Conservation (phyloP, 2,329 filamentous ascomycete species). For the Cadophora sp. region DNA sequence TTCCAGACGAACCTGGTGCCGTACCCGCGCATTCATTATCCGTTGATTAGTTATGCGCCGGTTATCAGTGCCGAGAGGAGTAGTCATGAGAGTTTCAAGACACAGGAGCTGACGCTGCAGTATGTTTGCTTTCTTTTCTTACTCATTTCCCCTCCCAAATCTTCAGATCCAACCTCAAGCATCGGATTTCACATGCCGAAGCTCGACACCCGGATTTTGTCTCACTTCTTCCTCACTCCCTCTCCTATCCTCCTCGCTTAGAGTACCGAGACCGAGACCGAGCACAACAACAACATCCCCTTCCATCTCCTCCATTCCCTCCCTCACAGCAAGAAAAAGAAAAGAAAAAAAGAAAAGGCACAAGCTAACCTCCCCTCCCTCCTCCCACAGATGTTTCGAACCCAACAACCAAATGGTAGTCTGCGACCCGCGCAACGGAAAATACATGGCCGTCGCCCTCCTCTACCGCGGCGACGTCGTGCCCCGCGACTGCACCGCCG, state of each 20-base stretch:
- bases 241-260: not conserved
- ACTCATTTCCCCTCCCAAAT: not conserved
- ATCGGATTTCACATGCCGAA: not conserved
- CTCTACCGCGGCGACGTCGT: conserved; percentile 72
- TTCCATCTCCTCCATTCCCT: too few relatives aligned
- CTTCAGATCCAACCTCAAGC: not conserved
- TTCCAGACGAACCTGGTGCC: conserved; percentile 75
- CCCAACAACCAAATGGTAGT: conserved; percentile 75
- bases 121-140: conserved; percentile 44
- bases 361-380: too few relatives aligned
- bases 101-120: conserved; percentile 69
- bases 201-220: too few relatives aligned
- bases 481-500: conserved; percentile 64
- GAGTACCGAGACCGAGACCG: too few relatives aligned
- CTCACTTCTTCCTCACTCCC: conserved; percentile 19
- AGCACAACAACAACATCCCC: too few relatives aligned
- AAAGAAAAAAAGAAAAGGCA: too few relatives aligned
- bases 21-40: conserved; percentile 72
- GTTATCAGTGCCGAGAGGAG: conserved; percentile 66
- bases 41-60: conserved; percentile 69
- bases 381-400: conserved; percentile 59
- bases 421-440: conserved; percentile 69
- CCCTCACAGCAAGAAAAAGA: conserved; percentile 9
- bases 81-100: conserved; percentile 71
- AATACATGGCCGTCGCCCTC: conserved; percentile 73